Percentiles rank a stretch among this genome's conserved stretches.
Evolutionary conservation across 345 rosid genomes (phyloP).

Genomic region (Aegle marmelos): DNA sequence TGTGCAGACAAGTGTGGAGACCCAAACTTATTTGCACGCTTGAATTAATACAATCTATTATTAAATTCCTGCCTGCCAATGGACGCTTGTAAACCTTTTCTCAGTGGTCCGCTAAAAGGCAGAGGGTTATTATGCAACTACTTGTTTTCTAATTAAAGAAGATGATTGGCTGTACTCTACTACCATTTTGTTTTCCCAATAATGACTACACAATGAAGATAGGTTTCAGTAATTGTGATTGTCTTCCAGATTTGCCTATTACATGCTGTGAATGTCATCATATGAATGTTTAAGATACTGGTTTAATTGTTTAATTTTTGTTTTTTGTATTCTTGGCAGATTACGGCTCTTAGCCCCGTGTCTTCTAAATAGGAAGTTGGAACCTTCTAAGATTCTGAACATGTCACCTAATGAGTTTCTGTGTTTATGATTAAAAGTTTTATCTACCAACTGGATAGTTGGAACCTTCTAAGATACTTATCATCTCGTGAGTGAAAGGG

Average conservation of each 20-base stretch:
- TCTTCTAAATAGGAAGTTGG: constrained; percentile 73
- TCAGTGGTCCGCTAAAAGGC: not conserved
- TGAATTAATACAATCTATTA: not conserved
- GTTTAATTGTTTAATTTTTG: not conserved
- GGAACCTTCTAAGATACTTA: too few species aligned
- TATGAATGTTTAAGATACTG: constrained; percentile 1
- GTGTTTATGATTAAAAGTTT: too few species aligned
- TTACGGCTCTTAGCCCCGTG: constrained; percentile 59
- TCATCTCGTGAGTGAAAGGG: too few species aligned
- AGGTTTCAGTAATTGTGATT: not conserved
- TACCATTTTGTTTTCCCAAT: not conserved
- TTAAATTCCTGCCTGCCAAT: not conserved
- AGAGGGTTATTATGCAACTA: not conserved
- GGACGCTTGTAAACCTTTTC: not conserved
- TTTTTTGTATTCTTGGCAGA: constrained; percentile 32
- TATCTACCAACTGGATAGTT: too few species aligned
- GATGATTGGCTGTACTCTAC: not conserved
- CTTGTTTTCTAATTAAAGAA: not conserved
- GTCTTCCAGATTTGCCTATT: not conserved
- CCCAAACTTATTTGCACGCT: not conserved
- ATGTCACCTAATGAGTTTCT: constrained; percentile 76
- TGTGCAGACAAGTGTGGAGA: not conserved
- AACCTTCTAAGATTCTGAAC: constrained; percentile 72
- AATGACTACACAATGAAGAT: not conserved
- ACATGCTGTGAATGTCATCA: not conserved